Conservation (phyloP, 2,329 filamentous ascomycete genomes). For the Fonsecaea monophora region DNA sequence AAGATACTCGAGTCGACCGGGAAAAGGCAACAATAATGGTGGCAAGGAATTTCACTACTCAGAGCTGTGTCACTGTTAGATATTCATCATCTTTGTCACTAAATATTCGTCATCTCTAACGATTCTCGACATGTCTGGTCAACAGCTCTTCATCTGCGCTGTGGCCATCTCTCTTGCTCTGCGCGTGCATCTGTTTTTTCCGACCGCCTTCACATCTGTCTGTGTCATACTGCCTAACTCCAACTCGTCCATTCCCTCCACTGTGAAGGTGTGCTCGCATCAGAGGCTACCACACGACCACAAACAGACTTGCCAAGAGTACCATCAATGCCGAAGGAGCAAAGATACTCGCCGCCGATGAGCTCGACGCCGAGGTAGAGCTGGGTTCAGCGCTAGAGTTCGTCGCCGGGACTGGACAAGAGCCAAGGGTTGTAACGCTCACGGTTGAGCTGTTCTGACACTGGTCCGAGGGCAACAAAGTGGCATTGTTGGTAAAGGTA, state of each 20-base stretch:
- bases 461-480: background rate
- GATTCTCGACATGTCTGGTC: no score
- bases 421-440: background rate
- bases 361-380: background rate
- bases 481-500: slow-evolving; percentile 2
- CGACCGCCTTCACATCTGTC: no score
- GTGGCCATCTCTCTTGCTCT: background rate
- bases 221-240: background rate
- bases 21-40: no score
- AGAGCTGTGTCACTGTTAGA: no score
- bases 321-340: background rate
- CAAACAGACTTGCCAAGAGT: background rate
- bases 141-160: no score
- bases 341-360: background rate
- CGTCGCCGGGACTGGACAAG: background rate
- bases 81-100: no score
- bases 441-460: background rate
- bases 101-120: no score
- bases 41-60: no score
- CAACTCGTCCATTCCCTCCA: background rate
- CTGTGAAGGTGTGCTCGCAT: background rate
- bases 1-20: no score
- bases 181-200: background rate
- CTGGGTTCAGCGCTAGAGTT: background rate
- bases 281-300: background rate